Base-by-base conservation (phyloP, 192 early-diverging fungal genomes). In the Neocallimastix lanati region DNA sequence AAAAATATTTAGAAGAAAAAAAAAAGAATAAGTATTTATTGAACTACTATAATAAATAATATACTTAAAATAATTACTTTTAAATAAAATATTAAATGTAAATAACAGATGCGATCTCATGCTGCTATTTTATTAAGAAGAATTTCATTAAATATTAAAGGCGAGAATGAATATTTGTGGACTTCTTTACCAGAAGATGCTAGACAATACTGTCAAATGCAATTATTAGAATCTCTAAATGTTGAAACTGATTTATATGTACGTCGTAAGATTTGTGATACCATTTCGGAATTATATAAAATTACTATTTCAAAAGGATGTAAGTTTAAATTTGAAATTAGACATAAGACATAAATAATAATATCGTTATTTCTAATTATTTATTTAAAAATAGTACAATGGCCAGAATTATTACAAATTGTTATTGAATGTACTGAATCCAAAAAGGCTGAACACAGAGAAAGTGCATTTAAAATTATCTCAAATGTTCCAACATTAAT, bases 211-310 rank as follows among this genome's bases (percentile, higher is more conserved):
- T 90, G 93, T 82, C 92, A 96, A 85, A 83, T 80, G 12, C 90
- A 92, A 81, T 90, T 99, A 27, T 84, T 99, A 78, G 85, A 89
- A 27, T 90, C 95, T 28, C 88, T 99, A 37, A 86, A 88, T 28
- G 86, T 89, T 76, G 97, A 98, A 84, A 85, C 85, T 28, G 91
- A 91, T 78, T 82, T 86, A 80, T 85, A 86, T 15, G 91, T 94
- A 29, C 90, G 96, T 67, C 92, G 96, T 84, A 99, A 98, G 87
- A 87, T 99, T 77, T 94, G 92, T 83, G 97, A 98, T 84, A 93
- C 95, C 28, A 93, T 97, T 83, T 86, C 96, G 21, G 95, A 98
- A 82, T 88, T 99, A 76, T 90, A 92, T 80, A 90, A 90, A 82
- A 86, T 88, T 78, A 84, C 86, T 50, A 81, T 85, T 14, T 58